These are phyloP conservation scores for Kodamaea leandrae DNA, from an alignment of 805 yeast genomes.

Conservation along the genomic window DNA sequence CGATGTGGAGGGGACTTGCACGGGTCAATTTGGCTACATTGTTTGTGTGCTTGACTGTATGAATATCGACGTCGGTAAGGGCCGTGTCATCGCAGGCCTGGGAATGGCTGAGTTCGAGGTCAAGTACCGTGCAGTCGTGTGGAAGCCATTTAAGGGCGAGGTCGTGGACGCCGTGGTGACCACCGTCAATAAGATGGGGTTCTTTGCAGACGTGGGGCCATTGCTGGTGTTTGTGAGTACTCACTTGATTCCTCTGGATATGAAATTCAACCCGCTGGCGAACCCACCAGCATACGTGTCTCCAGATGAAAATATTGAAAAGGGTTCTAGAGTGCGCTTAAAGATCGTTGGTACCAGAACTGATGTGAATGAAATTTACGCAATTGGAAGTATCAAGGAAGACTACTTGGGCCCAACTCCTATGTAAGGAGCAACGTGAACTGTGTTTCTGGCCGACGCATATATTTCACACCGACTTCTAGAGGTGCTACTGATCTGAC, in stretches of 20 bases:
- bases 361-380: conserved; percentile 95
- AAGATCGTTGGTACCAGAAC: conserved; percentile 97
- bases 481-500: too few relatives aligned
- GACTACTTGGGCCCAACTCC: conserved; percentile 88
- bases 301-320: conserved; percentile 91
- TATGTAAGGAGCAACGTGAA: too few relatives aligned
- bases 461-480: neutral
- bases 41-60: conserved; percentile 93
- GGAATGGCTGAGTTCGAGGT: conserved; percentile 97
- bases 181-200: conserved; percentile 90
- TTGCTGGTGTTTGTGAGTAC: conserved; percentile 91
- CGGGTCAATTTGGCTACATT: conserved; percentile 97
- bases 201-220: conserved; percentile 98
- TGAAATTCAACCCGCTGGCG: conserved; percentile 90
- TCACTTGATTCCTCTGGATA: conserved; percentile 90
- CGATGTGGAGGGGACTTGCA: conserved; percentile 98
- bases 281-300: conserved; percentile 98
- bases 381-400: conserved; percentile 96
- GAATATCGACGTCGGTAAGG: conserved; percentile 93
- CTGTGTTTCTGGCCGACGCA: neutral
- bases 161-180: conserved; percentile 97
- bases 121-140: conserved; percentile 92
- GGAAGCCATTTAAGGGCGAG: conserved; percentile 98
- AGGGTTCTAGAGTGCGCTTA: conserved; percentile 89
- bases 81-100: conserved; percentile 82